Conservation (phyloP, 1,284 basidiomycete genomes). For the Bondarzewia mesenterica region DNA sequence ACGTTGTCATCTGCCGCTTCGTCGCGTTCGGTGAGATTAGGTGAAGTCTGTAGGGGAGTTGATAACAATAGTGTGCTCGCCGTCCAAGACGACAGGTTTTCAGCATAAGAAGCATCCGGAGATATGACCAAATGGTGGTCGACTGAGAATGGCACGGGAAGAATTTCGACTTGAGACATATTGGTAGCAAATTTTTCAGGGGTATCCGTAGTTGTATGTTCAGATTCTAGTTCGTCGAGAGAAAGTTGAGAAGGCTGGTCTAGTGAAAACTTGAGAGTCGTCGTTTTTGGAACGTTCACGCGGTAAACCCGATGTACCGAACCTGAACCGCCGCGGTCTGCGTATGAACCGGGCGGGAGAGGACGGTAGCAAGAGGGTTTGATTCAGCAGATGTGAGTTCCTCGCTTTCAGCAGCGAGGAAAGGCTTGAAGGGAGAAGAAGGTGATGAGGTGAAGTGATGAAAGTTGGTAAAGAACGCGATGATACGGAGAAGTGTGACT, state of each 20-base stretch:
- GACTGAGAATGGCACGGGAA: constrained; percentile 38
- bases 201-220: neutral
- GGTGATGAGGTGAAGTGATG: constrained; percentile 10
- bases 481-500: constrained; percentile 12
- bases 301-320: constrained; percentile 37
- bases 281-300: constrained; percentile 11
- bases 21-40: constrained; percentile 17
- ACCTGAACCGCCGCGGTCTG: constrained; percentile 52
- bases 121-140: constrained; percentile 33
- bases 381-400: constrained; percentile 51
- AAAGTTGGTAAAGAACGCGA: constrained; percentile 15
- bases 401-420: constrained; percentile 69
- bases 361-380: constrained; percentile 46
- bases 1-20: constrained; percentile 29
- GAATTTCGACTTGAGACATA: constrained; percentile 58
- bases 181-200: neutral
- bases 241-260: neutral
- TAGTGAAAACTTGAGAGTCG: constrained; percentile 8
- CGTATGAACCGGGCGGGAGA: constrained; percentile 53
- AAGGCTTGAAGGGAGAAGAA: constrained; percentile 34
- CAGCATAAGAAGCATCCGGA: constrained; percentile 21
- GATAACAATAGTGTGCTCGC: constrained; percentile 26
- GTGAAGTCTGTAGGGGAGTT: neutral
- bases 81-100: constrained; percentile 27
- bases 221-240: constrained; percentile 8